These are phyloP conservation scores for Geotrichum klebahnii DNA, from an alignment of 1,139 yeast species.

Conservation along the genomic window DNA sequence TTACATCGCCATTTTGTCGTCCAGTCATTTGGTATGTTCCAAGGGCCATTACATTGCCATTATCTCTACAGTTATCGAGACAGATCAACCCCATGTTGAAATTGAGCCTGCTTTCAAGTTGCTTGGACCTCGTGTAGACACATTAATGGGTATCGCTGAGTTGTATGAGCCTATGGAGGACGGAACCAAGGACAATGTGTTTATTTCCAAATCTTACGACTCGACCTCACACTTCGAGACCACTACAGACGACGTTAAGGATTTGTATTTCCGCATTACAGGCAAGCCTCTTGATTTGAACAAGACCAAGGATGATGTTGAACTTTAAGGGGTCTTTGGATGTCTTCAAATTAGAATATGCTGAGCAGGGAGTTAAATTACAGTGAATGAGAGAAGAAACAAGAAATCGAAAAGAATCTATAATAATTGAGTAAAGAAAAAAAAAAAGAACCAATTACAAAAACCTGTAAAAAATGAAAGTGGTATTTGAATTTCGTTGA, in stretches of 20 bases:
- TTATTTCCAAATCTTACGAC: conserved; percentile 83
- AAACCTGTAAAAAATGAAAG: neutral
- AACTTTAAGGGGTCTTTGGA: too few relatives aligned
- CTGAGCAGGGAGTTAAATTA: too few relatives aligned
- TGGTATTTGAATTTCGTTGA: too few relatives aligned
- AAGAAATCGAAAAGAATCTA: too few relatives aligned
- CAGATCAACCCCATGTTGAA: conserved; percentile 88
- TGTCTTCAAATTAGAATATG: too few relatives aligned
- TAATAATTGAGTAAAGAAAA: neutral
- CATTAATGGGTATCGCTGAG: conserved; percentile 94
- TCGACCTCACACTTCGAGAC: conserved; percentile 94
- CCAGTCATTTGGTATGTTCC: conserved; percentile 87
- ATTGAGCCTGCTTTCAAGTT: conserved; percentile 91
- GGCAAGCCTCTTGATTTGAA: conserved; percentile 88
- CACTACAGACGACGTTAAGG: conserved; percentile 95
- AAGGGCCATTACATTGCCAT: conserved; percentile 89
- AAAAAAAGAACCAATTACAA: neutral
- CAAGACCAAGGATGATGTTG: conserved; percentile 58
- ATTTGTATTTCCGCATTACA: conserved; percentile 82
- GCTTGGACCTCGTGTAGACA: conserved; percentile 71
- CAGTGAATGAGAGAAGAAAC: too few relatives aligned
- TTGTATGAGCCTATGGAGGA: conserved; percentile 81
- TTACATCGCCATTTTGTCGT: conserved; percentile 85
- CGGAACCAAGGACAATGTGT: conserved; percentile 76
- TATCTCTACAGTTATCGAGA: conserved; percentile 90